Evolutionary conservation across 495 filamentous ascomycete genomes (phyloP), one percentile per base, ranked within the genome.

Genomic region (Barbatosphaeria neglecta): DNA sequence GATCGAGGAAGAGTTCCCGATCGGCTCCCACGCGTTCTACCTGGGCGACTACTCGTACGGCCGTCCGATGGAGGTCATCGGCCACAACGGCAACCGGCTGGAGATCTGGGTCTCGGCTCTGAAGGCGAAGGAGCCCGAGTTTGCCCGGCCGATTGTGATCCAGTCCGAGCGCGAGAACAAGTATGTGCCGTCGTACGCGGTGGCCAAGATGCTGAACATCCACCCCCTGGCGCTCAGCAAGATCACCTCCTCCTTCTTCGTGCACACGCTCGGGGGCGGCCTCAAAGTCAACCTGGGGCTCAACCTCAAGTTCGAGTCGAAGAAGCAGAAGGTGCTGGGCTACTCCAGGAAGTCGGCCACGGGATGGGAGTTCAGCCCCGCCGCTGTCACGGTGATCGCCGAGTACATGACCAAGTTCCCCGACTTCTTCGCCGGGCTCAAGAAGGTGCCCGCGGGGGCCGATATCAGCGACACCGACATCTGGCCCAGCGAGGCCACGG

Each of bases 41-140:
- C 66, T 99, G n/a, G 93, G 93, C 37, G 93, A 96, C 3, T 90
- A 82, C 66, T 86, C 86, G 56, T 96, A 94, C 55, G 93, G 93
- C 11, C 78, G 89, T 38, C 92, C 93, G 1, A 66, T 95, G 15
- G 79, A 94, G 64, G 79, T 99, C 43, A 75, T 75, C n/a, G 75
- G 80, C 3, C 85, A 95, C 55, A 72, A 70, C 9, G 69, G 76
- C 40, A 81, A 84, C 50, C 87, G 82, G 56, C 82, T 84, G 15
- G 80, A 84, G 50, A 79, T 94, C 42, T 77, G 84, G 70, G 66
- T 99, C 28, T 80, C 80, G 6, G 73, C 75, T 10, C 63, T 82
- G 35, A 78, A 79, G 52, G 74, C 66, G 3, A 82, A 77, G 47
- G 87, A 96, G 53, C 76, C 78, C 0, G 86, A 95, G 27, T 96